Conservation (phyloP, 2,329 filamentous ascomycete species). For the Neocatenulostroma microsporum region DNA sequence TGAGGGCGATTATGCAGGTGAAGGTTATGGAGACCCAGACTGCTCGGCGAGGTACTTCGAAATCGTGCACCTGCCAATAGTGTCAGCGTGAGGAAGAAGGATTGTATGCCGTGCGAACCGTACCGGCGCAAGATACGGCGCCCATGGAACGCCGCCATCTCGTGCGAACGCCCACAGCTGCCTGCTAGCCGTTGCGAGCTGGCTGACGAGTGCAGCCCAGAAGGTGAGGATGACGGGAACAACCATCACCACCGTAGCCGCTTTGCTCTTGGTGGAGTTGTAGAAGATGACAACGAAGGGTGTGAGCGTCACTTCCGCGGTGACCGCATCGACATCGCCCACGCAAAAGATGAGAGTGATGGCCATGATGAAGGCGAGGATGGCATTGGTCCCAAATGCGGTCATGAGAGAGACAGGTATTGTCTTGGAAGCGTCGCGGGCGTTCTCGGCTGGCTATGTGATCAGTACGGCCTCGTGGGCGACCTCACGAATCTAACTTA, state of each 20-base stretch:
- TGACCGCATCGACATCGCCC: slow-evolving; percentile 25
- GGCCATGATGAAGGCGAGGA: slow-evolving; percentile 14
- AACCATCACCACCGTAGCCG: slow-evolving; percentile 27
- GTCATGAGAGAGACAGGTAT: slow-evolving; percentile 19
- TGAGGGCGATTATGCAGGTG: not conserved
- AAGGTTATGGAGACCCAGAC: not conserved
- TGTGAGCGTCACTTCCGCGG: slow-evolving; percentile 12
- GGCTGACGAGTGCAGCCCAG: slow-evolving; percentile 26
- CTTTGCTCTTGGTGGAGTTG: slow-evolving; percentile 27
- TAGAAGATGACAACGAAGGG: slow-evolving; percentile 30
- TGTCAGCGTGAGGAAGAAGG: slow-evolving; percentile 8
- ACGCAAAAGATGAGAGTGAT: slow-evolving; percentile 30
- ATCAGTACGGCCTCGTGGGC: not conserved
- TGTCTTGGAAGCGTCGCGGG: slow-evolving; percentile 17
- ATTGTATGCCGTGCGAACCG: too few relatives aligned
- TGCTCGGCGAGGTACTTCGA: not conserved
- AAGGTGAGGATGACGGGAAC: slow-evolving; percentile 27
- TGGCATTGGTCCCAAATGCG: slow-evolving; percentile 13
- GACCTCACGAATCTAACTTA: slow-evolving; percentile 6
- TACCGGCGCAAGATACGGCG: not conserved
- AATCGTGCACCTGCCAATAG: not conserved
- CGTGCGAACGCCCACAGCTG: slow-evolving; percentile 34
- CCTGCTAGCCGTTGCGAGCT: slow-evolving; percentile 32
- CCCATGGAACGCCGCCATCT: slow-evolving; percentile 18
- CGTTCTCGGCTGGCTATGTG: slow-evolving; percentile 19